Evolutionary conservation across 2,329 filamentous ascomycete genomes (phyloP).

Genomic region (Penicillium sp.): DNA sequence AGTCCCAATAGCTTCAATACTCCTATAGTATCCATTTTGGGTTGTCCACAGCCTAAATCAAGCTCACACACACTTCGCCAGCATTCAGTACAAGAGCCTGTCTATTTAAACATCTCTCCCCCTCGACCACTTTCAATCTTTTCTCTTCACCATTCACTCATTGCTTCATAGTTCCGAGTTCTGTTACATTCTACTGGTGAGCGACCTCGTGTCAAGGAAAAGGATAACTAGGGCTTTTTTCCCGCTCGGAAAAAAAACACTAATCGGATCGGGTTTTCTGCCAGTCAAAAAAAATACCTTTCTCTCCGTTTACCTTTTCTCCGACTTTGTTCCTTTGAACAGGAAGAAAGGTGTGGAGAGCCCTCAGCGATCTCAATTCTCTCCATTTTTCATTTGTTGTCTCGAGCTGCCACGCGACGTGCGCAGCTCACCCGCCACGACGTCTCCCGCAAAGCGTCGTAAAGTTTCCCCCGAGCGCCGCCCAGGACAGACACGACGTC

Average conservation of each 20-base stretch:
- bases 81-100: background rate
- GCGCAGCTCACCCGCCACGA: slow-evolving; percentile 46
- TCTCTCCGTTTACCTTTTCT: slow-evolving; percentile 1
- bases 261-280: slow-evolving; percentile 18
- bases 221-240: slow-evolving; percentile 9
- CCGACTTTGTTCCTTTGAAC: slow-evolving; percentile 8
- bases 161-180: background rate
- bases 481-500: slow-evolving; percentile 39
- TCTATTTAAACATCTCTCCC: background rate
- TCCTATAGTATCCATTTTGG: background rate
- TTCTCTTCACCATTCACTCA: background rate
- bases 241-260: slow-evolving; percentile 19
- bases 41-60: background rate
- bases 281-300: slow-evolving; percentile 13
- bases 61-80: background rate
- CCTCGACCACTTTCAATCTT: background rate
- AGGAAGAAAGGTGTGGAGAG: slow-evolving; percentile 7
- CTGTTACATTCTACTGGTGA: background rate
- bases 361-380: background rate
- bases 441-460: slow-evolving; percentile 48
- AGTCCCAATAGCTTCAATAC: background rate
- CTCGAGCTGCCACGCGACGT: slow-evolving; percentile 43
- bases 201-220: background rate
- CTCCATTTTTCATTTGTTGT: slow-evolving; percentile 14
- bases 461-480: slow-evolving; percentile 43